Conservation (phyloP, 2,329 filamentous ascomycete genomes). For the Penicillium oxalicum region DNA sequence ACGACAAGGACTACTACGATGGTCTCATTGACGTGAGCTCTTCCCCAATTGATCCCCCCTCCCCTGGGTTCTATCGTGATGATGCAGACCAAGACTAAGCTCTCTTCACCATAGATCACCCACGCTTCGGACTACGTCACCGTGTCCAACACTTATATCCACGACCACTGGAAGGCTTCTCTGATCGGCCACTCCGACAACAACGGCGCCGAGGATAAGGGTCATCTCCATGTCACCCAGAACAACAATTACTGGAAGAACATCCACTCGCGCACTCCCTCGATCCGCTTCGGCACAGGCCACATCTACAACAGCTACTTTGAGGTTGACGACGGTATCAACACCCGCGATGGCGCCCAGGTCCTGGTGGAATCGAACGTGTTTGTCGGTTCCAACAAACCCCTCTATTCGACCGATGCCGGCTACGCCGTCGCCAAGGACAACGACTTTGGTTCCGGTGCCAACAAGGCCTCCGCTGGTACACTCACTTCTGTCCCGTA, state of each 20-base stretch:
- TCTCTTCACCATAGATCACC: conserved; percentile 35
- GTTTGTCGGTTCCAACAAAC: conserved; percentile 44
- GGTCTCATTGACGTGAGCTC: conserved; percentile 52
- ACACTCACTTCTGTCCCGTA: conserved; percentile 52
- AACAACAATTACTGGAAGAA: conserved; percentile 62
- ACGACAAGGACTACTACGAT: conserved; percentile 66
- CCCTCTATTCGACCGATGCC: conserved; percentile 43
- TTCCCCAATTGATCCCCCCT: neutral
- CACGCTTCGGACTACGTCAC: conserved; percentile 56
- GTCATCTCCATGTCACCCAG: conserved; percentile 59
- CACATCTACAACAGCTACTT: conserved; percentile 55
- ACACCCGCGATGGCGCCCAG: conserved; percentile 53
- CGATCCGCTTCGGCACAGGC: conserved; percentile 60
- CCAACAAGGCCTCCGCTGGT: conserved; percentile 47
- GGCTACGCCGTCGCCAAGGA: conserved; percentile 43
- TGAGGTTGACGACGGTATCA: conserved; percentile 47
- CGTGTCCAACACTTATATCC: conserved; percentile 48
- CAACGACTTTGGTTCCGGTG: conserved; percentile 45
- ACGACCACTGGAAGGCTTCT: conserved; percentile 59
- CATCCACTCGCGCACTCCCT: conserved; percentile 58
- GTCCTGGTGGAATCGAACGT: conserved; percentile 53
- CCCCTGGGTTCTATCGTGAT: neutral
- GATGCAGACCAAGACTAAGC: neutral
- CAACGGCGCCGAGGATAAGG: conserved; percentile 55
- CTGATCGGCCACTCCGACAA: conserved; percentile 55